Conservation (phyloP, 2,329 filamentous ascomycete genomes). For the Lachnellula willkommii region DNA sequence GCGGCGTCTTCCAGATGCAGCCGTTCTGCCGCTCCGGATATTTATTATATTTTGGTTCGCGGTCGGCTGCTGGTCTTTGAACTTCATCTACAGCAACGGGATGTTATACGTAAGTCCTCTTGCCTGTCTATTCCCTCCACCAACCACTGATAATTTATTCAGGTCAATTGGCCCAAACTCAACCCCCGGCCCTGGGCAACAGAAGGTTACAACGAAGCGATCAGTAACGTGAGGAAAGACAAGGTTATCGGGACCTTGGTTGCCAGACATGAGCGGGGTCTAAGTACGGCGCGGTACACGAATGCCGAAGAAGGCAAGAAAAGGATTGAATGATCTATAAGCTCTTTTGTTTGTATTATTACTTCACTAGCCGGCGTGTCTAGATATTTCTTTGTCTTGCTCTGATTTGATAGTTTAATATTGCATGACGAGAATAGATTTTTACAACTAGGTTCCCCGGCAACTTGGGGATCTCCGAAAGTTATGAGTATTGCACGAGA, state of each 20-base stretch:
- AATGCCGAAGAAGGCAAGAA: slow-evolving; percentile 97
- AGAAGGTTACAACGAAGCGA: slow-evolving; percentile 84
- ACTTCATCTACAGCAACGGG: slow-evolving; percentile 78
- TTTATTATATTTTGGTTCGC: slow-evolving; percentile 75
- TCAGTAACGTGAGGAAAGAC: slow-evolving; percentile 76
- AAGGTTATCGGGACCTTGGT: slow-evolving; percentile 73
- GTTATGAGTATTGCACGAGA: no score
- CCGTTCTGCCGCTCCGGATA: slow-evolving; percentile 73
- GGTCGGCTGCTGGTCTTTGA: slow-evolving; percentile 64
- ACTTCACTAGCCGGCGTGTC: background rate
- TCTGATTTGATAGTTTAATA: no score
- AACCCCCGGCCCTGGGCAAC: slow-evolving; percentile 81
- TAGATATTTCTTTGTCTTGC: background rate
- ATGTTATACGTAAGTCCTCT: slow-evolving; percentile 77
- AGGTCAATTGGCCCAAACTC: slow-evolving; percentile 98
- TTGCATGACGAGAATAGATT: no score
- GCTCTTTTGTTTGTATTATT: slow-evolving; percentile 32
- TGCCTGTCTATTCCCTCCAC: background rate
- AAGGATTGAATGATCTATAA: slow-evolving; percentile 62
- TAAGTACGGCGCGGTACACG: slow-evolving; percentile 74
- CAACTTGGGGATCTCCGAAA: no score
- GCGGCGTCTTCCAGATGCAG: slow-evolving; percentile 62
- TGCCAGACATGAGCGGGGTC: slow-evolving; percentile 69
- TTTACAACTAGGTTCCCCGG: no score
- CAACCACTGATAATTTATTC: slow-evolving; percentile 11